Evolutionary conservation across 2,329 filamentous ascomycete genomes (phyloP), one percentile per base, ranked within the genome.

Genomic region (Trichoderma sp.): DNA sequence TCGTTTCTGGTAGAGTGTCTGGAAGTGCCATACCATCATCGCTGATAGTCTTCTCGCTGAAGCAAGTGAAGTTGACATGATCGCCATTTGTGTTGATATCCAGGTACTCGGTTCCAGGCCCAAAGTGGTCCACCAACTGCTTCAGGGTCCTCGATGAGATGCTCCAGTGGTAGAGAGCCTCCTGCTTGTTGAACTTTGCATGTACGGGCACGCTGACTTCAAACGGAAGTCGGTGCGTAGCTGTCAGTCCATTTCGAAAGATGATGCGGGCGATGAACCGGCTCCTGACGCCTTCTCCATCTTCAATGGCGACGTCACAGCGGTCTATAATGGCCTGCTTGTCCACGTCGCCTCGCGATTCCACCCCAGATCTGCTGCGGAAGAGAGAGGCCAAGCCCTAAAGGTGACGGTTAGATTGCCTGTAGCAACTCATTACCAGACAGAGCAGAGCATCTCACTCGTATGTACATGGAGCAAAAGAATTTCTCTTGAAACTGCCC

Each of bases 91-190:
- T 88, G 74, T 91, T 90, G 70, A 94, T 90, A 72, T 94, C 92
- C 2, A 94, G 84, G 71, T 93, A 90, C 76, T 94, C 92, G 35
- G 92, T 92, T 5, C 90, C 91, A 1, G 90, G 90, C 0, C 91
- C 90, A 74, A 94, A 94, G 74, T 93, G 91, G 69, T 94, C 92
- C 79, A 92, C 89, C 70, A 93, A 86, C 73, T 93, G 90, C 70
- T 90, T 87, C 61, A 94, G 79, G 0, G 89, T 89, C 68, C 87
- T 84, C 3, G 91, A 89, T 17, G 89, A 87, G 67, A 94, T 92
- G 12, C 84, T 85, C 91, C 92, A 94, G 68, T 85, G 84, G 69
- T 93, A 91, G 1, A 82, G 82, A 1, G 90, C 89, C 66, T 88
- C 84, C 34, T 85, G 84, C 61, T 82, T 86, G 76, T 90, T 87